Base-by-base conservation (phyloP, 2,329 filamentous ascomycete genomes). In the Arthrobotrys entomopaga region DNA sequence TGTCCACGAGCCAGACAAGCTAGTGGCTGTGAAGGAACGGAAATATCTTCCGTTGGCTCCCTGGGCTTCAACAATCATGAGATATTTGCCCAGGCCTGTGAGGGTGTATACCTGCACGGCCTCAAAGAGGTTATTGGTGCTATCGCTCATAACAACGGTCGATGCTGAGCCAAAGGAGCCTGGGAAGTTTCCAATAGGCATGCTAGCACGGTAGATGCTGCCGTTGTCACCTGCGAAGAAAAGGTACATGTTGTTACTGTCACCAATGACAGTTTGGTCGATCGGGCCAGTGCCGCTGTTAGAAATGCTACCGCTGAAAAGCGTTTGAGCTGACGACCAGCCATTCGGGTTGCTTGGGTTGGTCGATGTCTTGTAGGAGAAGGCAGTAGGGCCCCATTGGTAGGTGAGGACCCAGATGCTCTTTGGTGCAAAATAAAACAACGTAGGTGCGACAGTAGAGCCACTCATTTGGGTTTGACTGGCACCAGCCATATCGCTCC, bases 201-300 rank as follows among this genome's bases (percentile, higher is more conserved):
- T 90, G 79, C 84, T 86, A 60, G 87, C 79, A 0, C 88, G 84
- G 81, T 90, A 90, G 78, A 90, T 88, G 52, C 84, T 85, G 79
- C 88, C 88, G 76, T 90, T 89, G 81, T 90, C 88, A 6, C 87
- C 88, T 0, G 84, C 83, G 77, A 90, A 90, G 84, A 90, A 90
- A 3, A 90, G 82, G 77, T 89, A 89, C 86, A 89, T 89, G 81
- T 86, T 85, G 5, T 79, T 80, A 78, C 80, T 81, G 79, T 90
- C 88, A 46, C 86, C 87, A 76, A 90, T 90, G 65, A 90, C 76
- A 0, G 87, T 86, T 81, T 89, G 87, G 80, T 90, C 88, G 73
- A 90, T 89, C 10, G 82, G 79, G 0, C 86, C 87, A 0, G 85
- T 88, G 80, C 80, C 79, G 7, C 85, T 85, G 65, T 78, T 83